Conservation (phyloP, 306 rosid species). For the Prunus salicina region DNA sequence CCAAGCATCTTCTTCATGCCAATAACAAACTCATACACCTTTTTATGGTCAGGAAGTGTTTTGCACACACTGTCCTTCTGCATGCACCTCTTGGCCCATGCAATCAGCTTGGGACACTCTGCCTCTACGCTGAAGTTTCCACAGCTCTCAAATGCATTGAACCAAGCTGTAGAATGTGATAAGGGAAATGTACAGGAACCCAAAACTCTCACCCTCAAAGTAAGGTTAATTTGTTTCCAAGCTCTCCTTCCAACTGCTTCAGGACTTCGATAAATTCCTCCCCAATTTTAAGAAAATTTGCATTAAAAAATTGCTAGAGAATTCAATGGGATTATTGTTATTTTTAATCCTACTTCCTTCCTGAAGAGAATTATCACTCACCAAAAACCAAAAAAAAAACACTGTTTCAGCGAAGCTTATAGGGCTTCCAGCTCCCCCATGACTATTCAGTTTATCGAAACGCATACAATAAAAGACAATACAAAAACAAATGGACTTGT, state of each 20-base stretch:
- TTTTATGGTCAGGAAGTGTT: constrained; percentile 25
- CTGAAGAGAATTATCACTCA: too few species aligned
- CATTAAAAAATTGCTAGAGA: too few species aligned
- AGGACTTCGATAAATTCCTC: constrained; percentile 13
- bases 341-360: too few species aligned
- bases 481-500: too few species aligned
- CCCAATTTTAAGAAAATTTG: too few species aligned
- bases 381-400: too few species aligned
- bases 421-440: too few species aligned
- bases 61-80: constrained; percentile 22
- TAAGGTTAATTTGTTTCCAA: constrained; percentile 27
- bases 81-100: constrained; percentile 17
- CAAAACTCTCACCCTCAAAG: constrained; percentile 25
- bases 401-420: too few species aligned
- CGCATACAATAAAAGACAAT: too few species aligned
- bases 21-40: constrained; percentile 22
- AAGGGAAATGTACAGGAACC: constrained; percentile 18
- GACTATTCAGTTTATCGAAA: too few species aligned
- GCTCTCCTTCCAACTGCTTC: constrained; percentile 25
- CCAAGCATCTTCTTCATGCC: constrained; percentile 5
- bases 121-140: constrained; percentile 19
- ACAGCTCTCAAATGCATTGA: constrained; percentile 1
- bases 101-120: constrained; percentile 13
- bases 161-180: too few species aligned
- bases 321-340: too few species aligned